Percentiles rank a stretch among this genome's conserved stretches.
phyloP scores from a whole-genome alignment of 2,329 filamentous ascomycete genomes.

The Cordyceps cicadae region DNA sequence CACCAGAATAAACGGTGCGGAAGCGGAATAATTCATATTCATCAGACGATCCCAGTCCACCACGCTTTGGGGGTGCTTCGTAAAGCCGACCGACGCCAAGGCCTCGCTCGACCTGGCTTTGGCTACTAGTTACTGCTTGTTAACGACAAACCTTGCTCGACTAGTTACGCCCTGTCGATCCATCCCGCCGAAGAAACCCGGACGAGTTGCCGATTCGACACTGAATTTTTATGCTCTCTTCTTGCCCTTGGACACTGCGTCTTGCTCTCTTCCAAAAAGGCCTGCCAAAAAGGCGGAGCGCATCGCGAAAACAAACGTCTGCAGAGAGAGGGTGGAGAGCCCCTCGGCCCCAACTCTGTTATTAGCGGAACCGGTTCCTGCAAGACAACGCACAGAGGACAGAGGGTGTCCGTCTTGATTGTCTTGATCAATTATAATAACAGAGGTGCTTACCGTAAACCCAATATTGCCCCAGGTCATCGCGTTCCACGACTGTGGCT shows the following conservation, averaged over 20 bases:
- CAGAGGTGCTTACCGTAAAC: conserved; percentile 43
- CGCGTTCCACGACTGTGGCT: conserved; percentile 55
- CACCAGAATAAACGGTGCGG: background rate
- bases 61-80: background rate
- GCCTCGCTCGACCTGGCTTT: background rate
- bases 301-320: conserved; percentile 48
- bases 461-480: conserved; percentile 68
- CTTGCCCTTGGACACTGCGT: conserved; percentile 14
- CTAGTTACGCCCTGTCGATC: background rate
- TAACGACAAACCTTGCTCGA: background rate
- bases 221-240: conserved; percentile 21
- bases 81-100: background rate
- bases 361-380: conserved; percentile 4
- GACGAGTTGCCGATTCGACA: conserved; percentile 11
- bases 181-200: background rate
- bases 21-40: background rate
- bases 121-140: background rate
- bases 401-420: background rate
- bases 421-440: background rate
- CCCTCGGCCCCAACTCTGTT: conserved; percentile 4
- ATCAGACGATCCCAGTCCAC: conserved; percentile 2
- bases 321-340: background rate
- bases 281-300: conserved; percentile 52
- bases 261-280: conserved; percentile 44
- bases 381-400: background rate